phyloP scores from a whole-genome alignment of 1,284 basidiomycete genomes.

The Austropuccinia psidii region DNA sequence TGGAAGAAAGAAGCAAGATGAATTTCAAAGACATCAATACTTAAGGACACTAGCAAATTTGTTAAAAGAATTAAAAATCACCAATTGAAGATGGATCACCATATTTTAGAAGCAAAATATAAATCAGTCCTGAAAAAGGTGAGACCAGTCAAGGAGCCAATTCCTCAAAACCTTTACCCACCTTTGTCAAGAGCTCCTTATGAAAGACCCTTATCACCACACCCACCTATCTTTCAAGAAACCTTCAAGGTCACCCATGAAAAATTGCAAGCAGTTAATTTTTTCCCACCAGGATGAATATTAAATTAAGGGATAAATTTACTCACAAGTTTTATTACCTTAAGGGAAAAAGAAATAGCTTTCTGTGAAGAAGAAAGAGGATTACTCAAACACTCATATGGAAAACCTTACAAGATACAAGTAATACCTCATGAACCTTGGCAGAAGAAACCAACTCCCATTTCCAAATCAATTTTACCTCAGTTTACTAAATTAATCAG shows the following conservation, averaged over 20 bases:
- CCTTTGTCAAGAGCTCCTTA: neutral
- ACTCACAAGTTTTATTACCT: too few species aligned
- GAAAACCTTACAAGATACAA: neutral
- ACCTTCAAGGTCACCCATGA: neutral
- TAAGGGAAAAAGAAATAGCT: neutral
- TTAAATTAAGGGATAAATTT: neutral
- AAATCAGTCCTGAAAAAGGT: neutral
- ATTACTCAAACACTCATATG: neutral
- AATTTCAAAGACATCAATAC: too few species aligned
- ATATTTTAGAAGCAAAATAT: neutral
- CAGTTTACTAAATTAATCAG: neutral
- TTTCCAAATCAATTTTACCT: neutral
- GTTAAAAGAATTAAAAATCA: too few species aligned
- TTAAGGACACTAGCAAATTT: too few species aligned
- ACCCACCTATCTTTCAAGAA: neutral
- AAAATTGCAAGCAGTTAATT: neutral
- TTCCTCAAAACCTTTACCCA: neutral
- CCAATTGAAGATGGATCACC: too few species aligned
- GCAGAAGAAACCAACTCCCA: neutral
- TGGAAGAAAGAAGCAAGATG: too few species aligned
- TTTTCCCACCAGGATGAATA: neutral
- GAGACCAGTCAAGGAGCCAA: neutral
- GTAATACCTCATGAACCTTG: neutral
- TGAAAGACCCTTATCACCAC: neutral
- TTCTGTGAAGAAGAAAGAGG: conserved; percentile 1